phyloP scores from a whole-genome alignment of 257 asterid species.

The Capsicum chinense region DNA sequence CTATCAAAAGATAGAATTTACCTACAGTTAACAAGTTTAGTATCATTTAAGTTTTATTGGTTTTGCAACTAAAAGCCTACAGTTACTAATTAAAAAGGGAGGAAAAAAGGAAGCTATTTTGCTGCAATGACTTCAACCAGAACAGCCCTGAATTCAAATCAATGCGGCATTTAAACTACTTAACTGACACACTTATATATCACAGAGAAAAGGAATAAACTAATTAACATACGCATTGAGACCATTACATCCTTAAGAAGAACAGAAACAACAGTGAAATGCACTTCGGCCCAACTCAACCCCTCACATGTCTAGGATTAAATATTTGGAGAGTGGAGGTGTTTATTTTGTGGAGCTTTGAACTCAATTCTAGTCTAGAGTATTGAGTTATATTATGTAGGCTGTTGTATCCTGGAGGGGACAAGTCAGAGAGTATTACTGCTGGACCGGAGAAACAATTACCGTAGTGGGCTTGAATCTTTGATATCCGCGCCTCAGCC shows the following conservation, averaged over 20 bases:
- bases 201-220: constrained; percentile 5
- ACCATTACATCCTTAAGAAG: constrained; percentile 14
- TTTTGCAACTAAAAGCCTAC: neutral
- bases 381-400: too few species aligned
- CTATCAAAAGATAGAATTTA: neutral
- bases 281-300: neutral
- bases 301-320: neutral
- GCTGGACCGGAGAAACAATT: too few species aligned
- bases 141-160: neutral
- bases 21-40: neutral
- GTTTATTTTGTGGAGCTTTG: neutral
- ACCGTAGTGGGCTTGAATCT: too few species aligned
- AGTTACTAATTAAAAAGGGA: neutral
- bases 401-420: too few species aligned
- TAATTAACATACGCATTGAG: neutral
- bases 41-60: neutral
- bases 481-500: too few species aligned
- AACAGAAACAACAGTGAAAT: neutral
- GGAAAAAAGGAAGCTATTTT: neutral
- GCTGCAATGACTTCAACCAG: constrained; percentile 10
- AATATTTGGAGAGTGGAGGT: neutral
- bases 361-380: too few species aligned
- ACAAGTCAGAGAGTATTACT: too few species aligned
- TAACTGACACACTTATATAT: neutral
- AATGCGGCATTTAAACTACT: neutral